Percentiles rank a stretch among this genome's conserved stretches.
Evolutionary conservation across 352 stramenopile species (phyloP).

Genomic region (Pythium rishiriense): DNA sequence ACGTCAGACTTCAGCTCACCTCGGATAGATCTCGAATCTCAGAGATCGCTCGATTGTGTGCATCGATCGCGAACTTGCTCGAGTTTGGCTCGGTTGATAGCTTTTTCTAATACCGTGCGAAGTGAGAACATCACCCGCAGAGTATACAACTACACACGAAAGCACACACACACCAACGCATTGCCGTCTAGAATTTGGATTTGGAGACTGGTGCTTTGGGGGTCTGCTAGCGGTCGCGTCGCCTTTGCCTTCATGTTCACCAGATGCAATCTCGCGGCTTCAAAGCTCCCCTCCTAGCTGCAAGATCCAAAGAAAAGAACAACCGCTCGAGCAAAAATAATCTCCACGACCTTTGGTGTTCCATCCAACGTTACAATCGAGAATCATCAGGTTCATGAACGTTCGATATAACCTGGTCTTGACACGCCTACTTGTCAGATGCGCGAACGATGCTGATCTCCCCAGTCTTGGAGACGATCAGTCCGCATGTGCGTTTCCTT

Average conservation of each 20-base stretch:
- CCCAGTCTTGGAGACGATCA: slow-evolving; percentile 73
- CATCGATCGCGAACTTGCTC: slow-evolving; percentile 79
- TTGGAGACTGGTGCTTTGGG: slow-evolving; percentile 10
- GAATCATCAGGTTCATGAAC: not conserved
- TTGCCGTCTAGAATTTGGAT: slow-evolving; percentile 19
- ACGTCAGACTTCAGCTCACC: too few species aligned
- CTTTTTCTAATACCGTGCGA: slow-evolving; percentile 20
- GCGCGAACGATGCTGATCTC: slow-evolving; percentile 75
- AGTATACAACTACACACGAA: not conserved
- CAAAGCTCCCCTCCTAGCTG: too few species aligned
- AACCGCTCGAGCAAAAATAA: not conserved
- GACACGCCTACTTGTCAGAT: slow-evolving; percentile 22
- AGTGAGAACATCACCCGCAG: not conserved
- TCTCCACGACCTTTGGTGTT: not conserved
- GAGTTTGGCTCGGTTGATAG: slow-evolving; percentile 72
- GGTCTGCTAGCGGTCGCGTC: not conserved
- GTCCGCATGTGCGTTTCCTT: slow-evolving; percentile 48
- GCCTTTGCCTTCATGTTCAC: not conserved
- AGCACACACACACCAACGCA: slow-evolving; percentile 16
- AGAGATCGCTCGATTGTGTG: slow-evolving; percentile 67
- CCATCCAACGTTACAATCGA: not conserved
- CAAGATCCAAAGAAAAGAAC: too few species aligned
- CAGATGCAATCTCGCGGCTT: not conserved
- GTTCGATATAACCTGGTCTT: too few species aligned
- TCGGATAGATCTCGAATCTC: slow-evolving; percentile 66